Base-by-base conservation (phyloP, 768 basidiomycete species). In the Neoboletus subvelutipes region DNA sequence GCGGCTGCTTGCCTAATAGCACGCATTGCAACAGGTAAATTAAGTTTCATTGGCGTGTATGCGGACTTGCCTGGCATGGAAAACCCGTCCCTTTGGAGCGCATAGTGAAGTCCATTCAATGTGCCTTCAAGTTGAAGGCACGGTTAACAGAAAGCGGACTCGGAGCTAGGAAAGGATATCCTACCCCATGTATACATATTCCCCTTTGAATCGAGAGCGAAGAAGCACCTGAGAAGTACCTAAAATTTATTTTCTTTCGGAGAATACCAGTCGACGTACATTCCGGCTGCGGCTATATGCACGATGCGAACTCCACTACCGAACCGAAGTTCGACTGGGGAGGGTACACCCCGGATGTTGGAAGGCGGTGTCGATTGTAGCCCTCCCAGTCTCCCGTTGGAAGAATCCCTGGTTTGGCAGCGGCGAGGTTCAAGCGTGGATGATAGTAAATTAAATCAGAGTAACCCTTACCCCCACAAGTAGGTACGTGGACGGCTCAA, bases 181-280 rank as follows among this genome's bases (percentile, higher is more conserved):
- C 76, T 56, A 90, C 91, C 94, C 91, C 93, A 95, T n/a, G 86
- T 86, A 65, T 86, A 80, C 24, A 95, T 72, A 33, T 75, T 71
- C 8, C 93, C 93, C 48, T 80, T 70, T 1, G 89, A 85, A 70
- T 94, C 90, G 40, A 95, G 73, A 2, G 90, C 92, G 65, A 93
- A 88, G 71, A 93, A 95, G 33, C 87, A 90, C 91, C 91, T 94
- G 56, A 24, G 52, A n/a, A 34, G 26, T 34, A 40, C 31, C 10
- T 50, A 47, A 41, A 54, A 52, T 40, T 2, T 29, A 47, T 57
- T 45, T 49, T 46, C 31, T 26, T 50, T 58, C 34, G 39, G 48
- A 24, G 46, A 42, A 49, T 33, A 40, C 39, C 6, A 45, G 53
- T 50, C 28, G 33, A 73, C 84, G 60, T 65, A 90, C 92, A 89